Evolutionary conservation across 495 filamentous ascomycete species (phyloP), one percentile per base, ranked within the genome.

Genomic region (Neurospora africana): DNA sequence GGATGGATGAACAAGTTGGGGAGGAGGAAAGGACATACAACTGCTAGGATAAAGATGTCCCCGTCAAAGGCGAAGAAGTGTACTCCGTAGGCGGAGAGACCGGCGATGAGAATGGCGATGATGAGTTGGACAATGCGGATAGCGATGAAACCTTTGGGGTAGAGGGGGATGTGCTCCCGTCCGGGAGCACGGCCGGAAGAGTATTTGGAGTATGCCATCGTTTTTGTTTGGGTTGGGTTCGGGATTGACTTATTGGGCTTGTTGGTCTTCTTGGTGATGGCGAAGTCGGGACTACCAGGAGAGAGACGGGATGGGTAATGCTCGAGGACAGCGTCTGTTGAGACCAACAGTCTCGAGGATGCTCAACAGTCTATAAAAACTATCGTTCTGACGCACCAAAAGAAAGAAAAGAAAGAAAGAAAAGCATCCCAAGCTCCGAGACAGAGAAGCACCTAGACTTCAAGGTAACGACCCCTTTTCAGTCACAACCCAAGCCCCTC

Each of bases 21-120:
- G 61, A 53, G 33, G 67, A 35, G 39, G 68, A 70, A 35, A 71
- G 13, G 35, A 65, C 82, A 13, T 78, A 86, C 85, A n/a, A 82
- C 82, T 21, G 82, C 81, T 1, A 86, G 71, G 47, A 79, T 80
- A 23, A 83, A 73, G 27, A 68, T 53, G 71, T 79, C 78, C 4
- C 78, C 84, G 47, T 73, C 70, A 23, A 79, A 77, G 21, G 76
- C 71, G 7, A 75, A 41, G 38, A 58, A 76, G 5, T 70, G 81
- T 78, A 72, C 77, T 85, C 89, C 85, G 79, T 92, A 93, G 65
- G 86, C 90, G 13, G 85, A 85, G 17, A 94, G 75, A n/a, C 86
- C 92, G 38, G 94, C 80, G 68, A 91, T 81, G 68, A 90, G 84
- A 72, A 93, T 76, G n/a, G 87, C 86, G 69, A 93, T 80, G 44